Conservation (phyloP, 108 stramenopile species). For the Nitzschia sp. region DNA sequence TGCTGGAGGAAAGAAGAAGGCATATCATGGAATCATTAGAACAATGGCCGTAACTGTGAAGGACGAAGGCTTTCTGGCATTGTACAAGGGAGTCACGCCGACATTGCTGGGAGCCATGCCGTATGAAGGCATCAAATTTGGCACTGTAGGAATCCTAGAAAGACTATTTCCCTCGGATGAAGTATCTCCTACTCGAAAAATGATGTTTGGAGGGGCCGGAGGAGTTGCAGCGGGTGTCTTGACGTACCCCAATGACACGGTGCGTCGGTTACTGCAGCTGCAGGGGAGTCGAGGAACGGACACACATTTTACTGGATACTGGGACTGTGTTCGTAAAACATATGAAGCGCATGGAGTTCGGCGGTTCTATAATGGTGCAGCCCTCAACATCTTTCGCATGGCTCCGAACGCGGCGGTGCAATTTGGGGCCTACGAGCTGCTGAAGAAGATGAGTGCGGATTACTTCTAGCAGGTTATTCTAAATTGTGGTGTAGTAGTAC, state of each 20-base stretch:
- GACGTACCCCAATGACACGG: constrained; percentile 92
- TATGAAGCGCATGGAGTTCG: constrained; percentile 63
- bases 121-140: constrained; percentile 92
- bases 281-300: constrained; percentile 85
- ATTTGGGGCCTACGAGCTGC: constrained; percentile 82
- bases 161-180: constrained; percentile 50
- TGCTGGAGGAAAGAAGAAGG: constrained; percentile 47
- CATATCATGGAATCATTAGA: constrained; percentile 73
- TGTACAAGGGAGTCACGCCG: constrained; percentile 82
- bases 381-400: constrained; percentile 85
- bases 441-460: constrained; percentile 51
- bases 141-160: constrained; percentile 85
- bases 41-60: constrained; percentile 70
- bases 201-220: constrained; percentile 81
- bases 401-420: constrained; percentile 89
- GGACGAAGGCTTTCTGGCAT: constrained; percentile 78
- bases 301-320: constrained; percentile 72
- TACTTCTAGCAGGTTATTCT: constrained; percentile 21
- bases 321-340: constrained; percentile 77
- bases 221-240: constrained; percentile 80
- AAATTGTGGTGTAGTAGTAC: constrained; percentile 8
- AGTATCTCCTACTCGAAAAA: constrained; percentile 53
- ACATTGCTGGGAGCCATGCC: constrained; percentile 88
- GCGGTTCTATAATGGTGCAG: constrained; percentile 78
- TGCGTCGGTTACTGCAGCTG: constrained; percentile 83